These are phyloP conservation scores for Fusarium oxysporum DNA, from an alignment of 2,329 filamentous ascomycete genomes.

Conservation along the genomic window DNA sequence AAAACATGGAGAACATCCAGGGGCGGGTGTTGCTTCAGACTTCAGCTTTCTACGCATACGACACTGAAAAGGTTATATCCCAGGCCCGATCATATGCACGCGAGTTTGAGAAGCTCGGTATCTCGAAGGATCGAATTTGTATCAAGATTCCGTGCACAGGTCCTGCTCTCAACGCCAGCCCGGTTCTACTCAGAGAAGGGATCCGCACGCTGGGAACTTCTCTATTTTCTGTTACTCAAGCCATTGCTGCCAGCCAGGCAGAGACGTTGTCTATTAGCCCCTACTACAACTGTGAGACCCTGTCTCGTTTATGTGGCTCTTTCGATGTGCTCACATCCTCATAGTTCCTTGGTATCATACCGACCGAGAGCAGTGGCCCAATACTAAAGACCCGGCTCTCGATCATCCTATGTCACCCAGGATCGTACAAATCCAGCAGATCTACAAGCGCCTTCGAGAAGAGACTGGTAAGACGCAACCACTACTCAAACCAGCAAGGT, in stretches of 20 bases:
- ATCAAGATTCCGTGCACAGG: constrained; percentile 9
- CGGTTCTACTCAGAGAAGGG: neutral
- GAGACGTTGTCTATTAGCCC: neutral
- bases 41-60: constrained; percentile 4
- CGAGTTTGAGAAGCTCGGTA: neutral
- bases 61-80: neutral
- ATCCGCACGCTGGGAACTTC: constrained; percentile 11
- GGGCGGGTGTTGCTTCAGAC: neutral
- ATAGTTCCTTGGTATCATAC: constrained; percentile 6
- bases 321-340: neutral
- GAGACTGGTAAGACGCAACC: neutral
- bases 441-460: neutral
- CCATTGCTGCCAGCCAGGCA: neutral
- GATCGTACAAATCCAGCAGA: neutral
- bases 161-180: constrained; percentile 9
- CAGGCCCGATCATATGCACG: neutral
- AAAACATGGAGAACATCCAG: constrained; percentile 1
- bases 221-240: constrained; percentile 5
- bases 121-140: neutral
- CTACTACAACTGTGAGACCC: neutral
- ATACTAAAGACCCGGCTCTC: constrained; percentile 8
- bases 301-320: accelerated
- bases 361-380: constrained; percentile 1
- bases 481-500: constrained; percentile 10
- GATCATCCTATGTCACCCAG: constrained; percentile 17